Percentiles rank a stretch among this genome's conserved stretches.
phyloP scores from a whole-genome alignment of 1,284 basidiomycete species.

The Acaromyces ingoldii region DNA sequence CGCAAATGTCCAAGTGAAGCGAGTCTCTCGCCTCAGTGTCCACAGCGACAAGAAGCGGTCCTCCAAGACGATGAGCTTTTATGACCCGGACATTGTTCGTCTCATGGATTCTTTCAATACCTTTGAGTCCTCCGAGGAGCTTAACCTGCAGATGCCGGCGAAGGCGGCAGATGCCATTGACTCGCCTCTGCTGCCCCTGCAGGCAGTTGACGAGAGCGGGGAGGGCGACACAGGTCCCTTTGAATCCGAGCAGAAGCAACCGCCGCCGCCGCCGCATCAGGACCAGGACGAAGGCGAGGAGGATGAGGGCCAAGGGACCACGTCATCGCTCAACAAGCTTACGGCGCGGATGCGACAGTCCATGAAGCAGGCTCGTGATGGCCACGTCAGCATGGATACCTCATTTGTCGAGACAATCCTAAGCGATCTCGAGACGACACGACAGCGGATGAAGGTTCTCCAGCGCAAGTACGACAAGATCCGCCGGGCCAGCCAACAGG shows the following conservation, averaged over 20 bases:
- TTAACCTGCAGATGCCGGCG: slow-evolving; percentile 6
- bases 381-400: slow-evolving; percentile 66
- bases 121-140: slow-evolving; percentile 28
- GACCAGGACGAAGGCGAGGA: no score
- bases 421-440: slow-evolving; percentile 64
- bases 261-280: no score
- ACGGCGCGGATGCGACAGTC: slow-evolving; percentile 60
- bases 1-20: no score
- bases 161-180: no score
- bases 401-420: slow-evolving; percentile 70
- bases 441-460: slow-evolving; percentile 63
- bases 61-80: slow-evolving; percentile 66
- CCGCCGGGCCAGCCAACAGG: slow-evolving; percentile 76
- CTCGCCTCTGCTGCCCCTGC: no score
- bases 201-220: no score
- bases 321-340: neutral
- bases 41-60: no score
- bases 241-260: no score
- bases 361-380: slow-evolving; percentile 61
- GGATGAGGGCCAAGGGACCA: no score
- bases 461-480: slow-evolving; percentile 76
- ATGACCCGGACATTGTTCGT: slow-evolving; percentile 66
- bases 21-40: no score
- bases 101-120: slow-evolving; percentile 52
- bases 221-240: no score